These are phyloP conservation scores for Suillus bovinus DNA, from an alignment of 768 basidiomycete species.

Conservation along the genomic window DNA sequence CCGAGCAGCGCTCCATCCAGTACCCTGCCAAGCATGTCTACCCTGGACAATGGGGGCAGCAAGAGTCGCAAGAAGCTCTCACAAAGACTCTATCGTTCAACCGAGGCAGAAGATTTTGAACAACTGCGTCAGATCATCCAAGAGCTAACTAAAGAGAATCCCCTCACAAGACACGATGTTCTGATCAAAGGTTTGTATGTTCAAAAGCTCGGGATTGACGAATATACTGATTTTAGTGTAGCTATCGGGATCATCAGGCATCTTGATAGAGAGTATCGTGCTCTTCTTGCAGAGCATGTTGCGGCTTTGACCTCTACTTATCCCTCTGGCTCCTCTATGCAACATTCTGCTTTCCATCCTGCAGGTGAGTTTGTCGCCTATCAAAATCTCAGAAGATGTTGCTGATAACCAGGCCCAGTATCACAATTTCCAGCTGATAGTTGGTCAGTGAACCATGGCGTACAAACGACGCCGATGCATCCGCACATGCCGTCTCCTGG, in stretches of 20 bases:
- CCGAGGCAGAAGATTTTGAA: slow-evolving; percentile 4
- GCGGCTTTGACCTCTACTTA: neutral
- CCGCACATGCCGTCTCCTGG: neutral
- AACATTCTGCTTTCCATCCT: neutral
- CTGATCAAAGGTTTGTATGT: neutral
- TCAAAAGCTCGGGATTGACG: neutral
- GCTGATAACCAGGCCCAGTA: neutral
- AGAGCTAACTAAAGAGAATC: neutral
- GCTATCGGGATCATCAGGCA: neutral
- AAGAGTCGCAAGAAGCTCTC: neutral
- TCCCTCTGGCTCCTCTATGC: neutral
- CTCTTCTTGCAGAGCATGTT: neutral
- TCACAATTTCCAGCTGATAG: neutral
- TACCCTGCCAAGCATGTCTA: neutral
- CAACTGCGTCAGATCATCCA: slow-evolving; percentile 3
- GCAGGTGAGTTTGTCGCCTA: neutral
- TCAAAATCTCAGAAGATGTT: neutral
- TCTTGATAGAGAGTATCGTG: neutral
- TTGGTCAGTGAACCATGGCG: neutral
- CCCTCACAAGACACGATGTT: neutral
- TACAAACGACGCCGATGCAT: neutral
- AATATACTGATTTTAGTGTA: neutral
- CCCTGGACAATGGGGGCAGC: neutral
- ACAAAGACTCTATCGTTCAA: neutral
- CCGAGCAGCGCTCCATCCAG: neutral